Base-by-base conservation (phyloP, 352 stramenopile species). In the Phytopythium oedochilum region DNA sequence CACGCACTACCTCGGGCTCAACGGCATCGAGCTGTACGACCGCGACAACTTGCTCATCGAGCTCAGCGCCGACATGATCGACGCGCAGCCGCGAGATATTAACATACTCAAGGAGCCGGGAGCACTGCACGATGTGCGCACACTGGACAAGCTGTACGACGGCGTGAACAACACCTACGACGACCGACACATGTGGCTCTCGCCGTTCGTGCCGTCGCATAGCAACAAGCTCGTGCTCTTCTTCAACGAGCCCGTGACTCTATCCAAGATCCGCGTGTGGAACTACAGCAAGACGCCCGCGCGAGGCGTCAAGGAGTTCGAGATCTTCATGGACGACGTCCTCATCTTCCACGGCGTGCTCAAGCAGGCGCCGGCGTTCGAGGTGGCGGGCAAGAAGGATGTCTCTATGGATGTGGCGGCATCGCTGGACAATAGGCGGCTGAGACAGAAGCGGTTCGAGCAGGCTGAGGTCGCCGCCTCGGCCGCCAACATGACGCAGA, bases 211-310 rank as follows among this genome's bases (percentile, higher is more conserved):
- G n/a, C 75, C 78, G 35, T 70, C 74, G 20, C 66, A 83, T 20
- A 63, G 63, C 22, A 94, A 94, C 55, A 83, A 86, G 38, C 60
- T 96, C 26, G 69, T 87, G 12, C 55, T 91, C 22, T 84, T 90
- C 40, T 96, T 92, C 63, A 86, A 96, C 50, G 73, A 83, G 26
- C 82, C 82, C 0, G 65, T 93, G 15, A 77, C 77, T 2, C 57
- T 94, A n/a, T 93, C 83, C 20, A 80, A 78, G 45, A 83, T 94
- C 54, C 81, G 73, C 1, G n/a, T 96, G 17, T 94, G 78, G 78
- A 96, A 96, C 57, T 96, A 96, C 67, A 88, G 69, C 67, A 94
- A 93, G 64, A 94, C 88, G 9, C 79, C 86, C 1, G 40, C 69
- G 3, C 78, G 88, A 8, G 88, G 88, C 20, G 88, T 89, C 0